Base-by-base conservation (phyloP, 2,329 filamentous ascomycete species). In the Colletotrichum trifolii region DNA sequence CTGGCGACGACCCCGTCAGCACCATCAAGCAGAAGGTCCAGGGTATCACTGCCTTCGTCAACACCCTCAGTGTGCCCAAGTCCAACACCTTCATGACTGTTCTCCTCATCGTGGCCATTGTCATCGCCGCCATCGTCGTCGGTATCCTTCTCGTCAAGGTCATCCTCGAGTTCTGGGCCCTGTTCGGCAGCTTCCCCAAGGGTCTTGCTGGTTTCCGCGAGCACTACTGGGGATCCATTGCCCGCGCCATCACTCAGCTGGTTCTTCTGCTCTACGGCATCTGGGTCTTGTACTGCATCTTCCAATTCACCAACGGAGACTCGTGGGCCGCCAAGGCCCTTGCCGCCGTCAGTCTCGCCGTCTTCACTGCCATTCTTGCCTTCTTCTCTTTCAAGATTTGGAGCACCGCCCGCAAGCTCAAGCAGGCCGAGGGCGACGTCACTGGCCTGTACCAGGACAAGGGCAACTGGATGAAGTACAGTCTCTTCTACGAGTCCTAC, bases 11-110 rank as follows among this genome's bases (percentile, higher is more conserved):
- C 33, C 60, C 64, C 6, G 33, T 63, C 47, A 34, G 50, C 38
- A 58, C 59, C 48, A 68, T 73, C 47, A 73, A 70, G 17, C 71
- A 81, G 13, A 80, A 82, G 3, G 91, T 97, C 39, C 84, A 87
- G 52, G 93, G 93, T 56, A 91, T 98, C 72, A 86, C 94, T 76
- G 92, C 87, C 36, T 97, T 91, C 73, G 91, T 90, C n/a, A 89
- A 97, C 74, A 85, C 94, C 75, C 86, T 97, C 62, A 89, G 87
- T 47, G 94, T 98, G 57, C 96, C 96, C 15, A 87, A 91, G 70
- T 89, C 92, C 53, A 97, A 97, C 80, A 94, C 93, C 2, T 98
- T 98, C 81, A 97, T 99, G 94, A 97, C 93, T 0, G 89, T 97
- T 5, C 85, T 98, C 2, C 83, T 98, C 55, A 83, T 97, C 65